phyloP scores from a whole-genome alignment of 352 stramenopile genomes.

The Pythium sp. region DNA sequence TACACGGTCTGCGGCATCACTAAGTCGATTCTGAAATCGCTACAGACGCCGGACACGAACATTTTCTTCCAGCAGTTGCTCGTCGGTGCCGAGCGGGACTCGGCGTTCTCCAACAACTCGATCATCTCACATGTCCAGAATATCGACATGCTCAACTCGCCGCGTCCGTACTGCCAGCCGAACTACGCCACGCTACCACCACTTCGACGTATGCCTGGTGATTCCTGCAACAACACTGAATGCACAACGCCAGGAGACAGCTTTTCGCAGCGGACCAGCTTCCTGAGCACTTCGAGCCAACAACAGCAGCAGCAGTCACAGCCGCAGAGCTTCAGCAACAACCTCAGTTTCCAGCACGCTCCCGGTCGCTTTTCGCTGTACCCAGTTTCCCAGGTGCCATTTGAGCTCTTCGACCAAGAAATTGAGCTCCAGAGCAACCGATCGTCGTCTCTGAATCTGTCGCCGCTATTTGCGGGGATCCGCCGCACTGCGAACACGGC shows the following conservation, averaged over 20 bases:
- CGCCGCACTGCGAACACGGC: conserved; percentile 42
- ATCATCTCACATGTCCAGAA: conserved; percentile 48
- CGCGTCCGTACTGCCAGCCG: conserved; percentile 48
- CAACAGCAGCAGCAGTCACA: conserved; percentile 1
- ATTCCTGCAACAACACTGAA: conserved; percentile 9
- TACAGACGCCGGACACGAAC: conserved; percentile 29
- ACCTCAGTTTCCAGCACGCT: conserved; percentile 1
- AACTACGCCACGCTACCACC: background rate
- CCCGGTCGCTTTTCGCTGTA: conserved; percentile 53
- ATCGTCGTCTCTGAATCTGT: conserved; percentile 26
- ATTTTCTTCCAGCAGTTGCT: conserved; percentile 41
- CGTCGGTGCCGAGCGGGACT: conserved; percentile 54
- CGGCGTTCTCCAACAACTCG: conserved; percentile 38
- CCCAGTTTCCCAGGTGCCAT: conserved; percentile 68
- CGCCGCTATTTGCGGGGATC: conserved; percentile 47
- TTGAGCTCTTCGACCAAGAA: conserved; percentile 75
- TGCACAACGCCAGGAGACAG: conserved; percentile 3
- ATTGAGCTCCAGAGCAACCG: conserved; percentile 62
- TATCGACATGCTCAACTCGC: conserved; percentile 38
- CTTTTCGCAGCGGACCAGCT: conserved; percentile 12
- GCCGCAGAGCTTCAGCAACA: conserved; percentile 6
- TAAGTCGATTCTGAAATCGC: conserved; percentile 62
- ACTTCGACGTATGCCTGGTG: background rate
- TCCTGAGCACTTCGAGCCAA: conserved; percentile 13
- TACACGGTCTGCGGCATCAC: conserved; percentile 80